A percentile compares a stretch with the other conserved stretches of the same genome.
Conservation (phyloP, 495 filamentous ascomycete genomes). For the Massariosphaeria phaeospora region DNA sequence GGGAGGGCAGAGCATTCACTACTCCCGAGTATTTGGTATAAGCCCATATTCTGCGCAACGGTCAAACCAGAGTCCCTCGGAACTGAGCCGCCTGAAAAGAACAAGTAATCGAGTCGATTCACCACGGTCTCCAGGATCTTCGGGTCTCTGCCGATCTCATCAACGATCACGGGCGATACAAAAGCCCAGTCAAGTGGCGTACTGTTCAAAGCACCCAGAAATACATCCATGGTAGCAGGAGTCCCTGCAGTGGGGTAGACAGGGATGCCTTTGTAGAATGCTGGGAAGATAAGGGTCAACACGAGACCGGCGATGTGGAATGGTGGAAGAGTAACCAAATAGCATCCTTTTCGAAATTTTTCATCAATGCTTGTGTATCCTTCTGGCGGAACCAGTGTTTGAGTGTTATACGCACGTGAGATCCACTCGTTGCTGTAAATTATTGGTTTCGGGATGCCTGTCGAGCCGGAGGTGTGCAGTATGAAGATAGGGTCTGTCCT, state of each 20-base stretch:
- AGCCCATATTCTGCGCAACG: no score
- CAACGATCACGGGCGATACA: no score
- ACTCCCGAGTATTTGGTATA: no score
- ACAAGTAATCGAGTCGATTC: no score
- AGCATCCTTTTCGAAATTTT: background rate
- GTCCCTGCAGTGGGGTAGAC: no score
- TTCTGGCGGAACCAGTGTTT: background rate
- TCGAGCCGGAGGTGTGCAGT: constrained; percentile 36
- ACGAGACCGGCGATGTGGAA: background rate
- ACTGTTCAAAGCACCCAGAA: no score
- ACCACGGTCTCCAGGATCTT: no score
- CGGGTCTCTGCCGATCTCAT: no score
- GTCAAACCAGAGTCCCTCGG: no score
- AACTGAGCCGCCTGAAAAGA: no score
- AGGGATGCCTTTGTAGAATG: background rate
- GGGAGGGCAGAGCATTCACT: background rate
- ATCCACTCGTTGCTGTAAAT: constrained; percentile 6
- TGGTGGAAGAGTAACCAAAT: constrained; percentile 1
- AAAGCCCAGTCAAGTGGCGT: no score
- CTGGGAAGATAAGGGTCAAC: background rate
- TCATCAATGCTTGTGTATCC: background rate
- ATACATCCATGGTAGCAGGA: no score
- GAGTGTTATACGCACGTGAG: background rate
- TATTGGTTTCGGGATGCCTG: constrained; percentile 32
- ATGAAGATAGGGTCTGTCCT: constrained; percentile 32